These are phyloP conservation scores for Pilobolus umbonatus DNA, from an alignment of 192 early-diverging fungal species.

Conservation along the genomic window DNA sequence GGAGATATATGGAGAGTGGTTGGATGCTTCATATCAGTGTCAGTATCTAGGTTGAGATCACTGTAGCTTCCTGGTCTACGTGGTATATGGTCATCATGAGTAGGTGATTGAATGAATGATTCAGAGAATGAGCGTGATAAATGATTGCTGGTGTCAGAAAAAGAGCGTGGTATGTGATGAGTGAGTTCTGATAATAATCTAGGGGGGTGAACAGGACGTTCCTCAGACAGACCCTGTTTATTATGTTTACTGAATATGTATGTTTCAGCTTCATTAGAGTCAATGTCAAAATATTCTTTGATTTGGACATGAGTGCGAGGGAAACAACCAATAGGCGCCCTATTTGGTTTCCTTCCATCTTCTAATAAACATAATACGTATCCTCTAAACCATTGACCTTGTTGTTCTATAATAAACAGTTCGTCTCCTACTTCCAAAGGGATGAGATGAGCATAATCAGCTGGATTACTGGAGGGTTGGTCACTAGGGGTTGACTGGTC, in stretches of 20 bases:
- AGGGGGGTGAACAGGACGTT: slow-evolving; percentile 3
- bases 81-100: not conserved
- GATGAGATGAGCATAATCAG: slow-evolving; percentile 11
- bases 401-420: slow-evolving; percentile 52
- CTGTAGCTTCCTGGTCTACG: slow-evolving; percentile 15
- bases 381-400: slow-evolving; percentile 56
- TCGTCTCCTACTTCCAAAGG: slow-evolving; percentile 52
- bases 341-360: slow-evolving; percentile 31
- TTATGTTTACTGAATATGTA: not conserved
- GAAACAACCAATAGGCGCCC: slow-evolving; percentile 46
- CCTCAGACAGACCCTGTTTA: not conserved
- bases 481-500: slow-evolving; percentile 14
- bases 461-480: slow-evolving; percentile 6
- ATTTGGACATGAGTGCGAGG: slow-evolving; percentile 50
- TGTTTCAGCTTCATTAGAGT: slow-evolving; percentile 13
- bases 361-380: slow-evolving; percentile 49
- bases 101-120: not conserved
- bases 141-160: too few relatives aligned
- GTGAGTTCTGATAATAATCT: slow-evolving; percentile 5
- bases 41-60: slow-evolving; percentile 2
- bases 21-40: not conserved
- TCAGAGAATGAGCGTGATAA: slow-evolving; percentile 11
- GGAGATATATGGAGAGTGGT: not conserved
- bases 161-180: too few relatives aligned
- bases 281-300: slow-evolving; percentile 39